Evolutionary conservation across 192 early-diverging fungal species (phyloP), one percentile per base, ranked within the genome.

Genomic region (Pilobolus umbonatus): DNA sequence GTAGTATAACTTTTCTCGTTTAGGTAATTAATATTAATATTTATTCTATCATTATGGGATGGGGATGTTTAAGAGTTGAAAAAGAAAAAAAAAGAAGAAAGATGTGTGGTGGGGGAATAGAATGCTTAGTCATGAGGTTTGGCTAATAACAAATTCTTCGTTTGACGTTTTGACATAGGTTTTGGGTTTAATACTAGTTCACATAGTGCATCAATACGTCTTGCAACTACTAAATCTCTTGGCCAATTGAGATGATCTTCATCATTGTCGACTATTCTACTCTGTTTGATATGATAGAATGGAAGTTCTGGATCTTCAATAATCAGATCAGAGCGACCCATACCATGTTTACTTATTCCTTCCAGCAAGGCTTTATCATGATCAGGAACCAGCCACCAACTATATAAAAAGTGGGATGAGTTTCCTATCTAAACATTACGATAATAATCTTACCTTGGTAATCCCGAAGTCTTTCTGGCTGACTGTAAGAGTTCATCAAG

Each of bases 371-470:
- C 78, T 25, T 67, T 65, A 53, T 92, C 90, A 51, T 88, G 81
- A 11, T 77, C 71, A 14, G 80, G 74, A 34, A 82, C 71, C 28
- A 69, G 72, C 90, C 90, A 92, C 90, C 90, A 92, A 34, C 80
- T 87, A 35, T 5, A 52, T 34, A 66, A 55, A 25, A 51, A 31
- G 0, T 31, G n/a, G 35, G 12, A 52, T 5, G 14, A n/a, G 34
- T 25, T 8, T 5, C 7, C 19, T 21, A 44, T 9, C 4, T 17
- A 44, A 3, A 5, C 0, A 4, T 38, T 34, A 14, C 14, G 8
- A n/a, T 24, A 62, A 17, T 5, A 44, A 32, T 35, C 39, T 52
- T 62, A 72, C 69, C 34, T 53, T 12, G 81, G 81, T 30, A 83
- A 44, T n/a, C 76, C 76, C 24, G 74, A 76, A 14, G 79, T 77